Percentiles rank a stretch among this genome's conserved stretches.
phyloP scores from a whole-genome alignment of 2,329 filamentous ascomycete genomes.

The Aurifilum marmelostoma region DNA sequence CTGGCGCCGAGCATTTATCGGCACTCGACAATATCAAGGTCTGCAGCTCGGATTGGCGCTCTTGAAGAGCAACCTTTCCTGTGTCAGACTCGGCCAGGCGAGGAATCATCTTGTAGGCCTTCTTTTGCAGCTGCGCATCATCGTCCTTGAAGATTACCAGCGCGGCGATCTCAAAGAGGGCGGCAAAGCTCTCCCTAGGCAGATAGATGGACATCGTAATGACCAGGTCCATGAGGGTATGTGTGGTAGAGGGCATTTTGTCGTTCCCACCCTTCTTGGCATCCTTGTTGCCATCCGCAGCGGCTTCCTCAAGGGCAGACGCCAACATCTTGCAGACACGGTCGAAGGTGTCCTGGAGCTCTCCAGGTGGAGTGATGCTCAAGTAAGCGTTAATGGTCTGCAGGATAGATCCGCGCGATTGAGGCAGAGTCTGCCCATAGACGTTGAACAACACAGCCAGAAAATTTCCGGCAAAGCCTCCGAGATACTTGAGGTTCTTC shows the following conservation, averaged over 20 bases:
- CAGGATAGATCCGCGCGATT: slow-evolving; percentile 86
- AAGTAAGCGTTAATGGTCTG: slow-evolving; percentile 95
- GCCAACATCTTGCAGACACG: slow-evolving; percentile 86
- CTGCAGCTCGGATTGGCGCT: slow-evolving; percentile 80
- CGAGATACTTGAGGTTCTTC: slow-evolving; percentile 81
- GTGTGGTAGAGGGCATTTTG: slow-evolving; percentile 87
- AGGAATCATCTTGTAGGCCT: slow-evolving; percentile 97
- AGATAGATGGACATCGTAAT: slow-evolving; percentile 96
- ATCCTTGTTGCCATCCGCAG: slow-evolving; percentile 61
- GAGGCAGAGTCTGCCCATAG: slow-evolving; percentile 93
- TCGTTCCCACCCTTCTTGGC: slow-evolving; percentile 65
- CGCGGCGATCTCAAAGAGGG: slow-evolving; percentile 84
- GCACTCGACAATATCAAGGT: slow-evolving; percentile 76
- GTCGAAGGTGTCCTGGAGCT: slow-evolving; percentile 86
- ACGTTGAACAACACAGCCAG: slow-evolving; percentile 98
- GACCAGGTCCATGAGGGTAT: slow-evolving; percentile 94
- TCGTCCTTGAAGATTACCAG: slow-evolving; percentile 79
- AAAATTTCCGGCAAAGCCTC: slow-evolving; percentile 81
- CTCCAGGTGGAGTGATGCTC: slow-evolving; percentile 77
- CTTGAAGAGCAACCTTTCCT: slow-evolving; percentile 74
- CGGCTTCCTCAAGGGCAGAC: slow-evolving; percentile 61
- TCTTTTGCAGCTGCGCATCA: slow-evolving; percentile 95
- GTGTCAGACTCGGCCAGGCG: slow-evolving; percentile 80
- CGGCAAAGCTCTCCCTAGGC: slow-evolving; percentile 80
- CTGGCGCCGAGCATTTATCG: slow-evolving; percentile 84